Evolutionary conservation across 192 early-diverging fungal genomes (phyloP).

Genomic region (Spinellus fusiger): DNA sequence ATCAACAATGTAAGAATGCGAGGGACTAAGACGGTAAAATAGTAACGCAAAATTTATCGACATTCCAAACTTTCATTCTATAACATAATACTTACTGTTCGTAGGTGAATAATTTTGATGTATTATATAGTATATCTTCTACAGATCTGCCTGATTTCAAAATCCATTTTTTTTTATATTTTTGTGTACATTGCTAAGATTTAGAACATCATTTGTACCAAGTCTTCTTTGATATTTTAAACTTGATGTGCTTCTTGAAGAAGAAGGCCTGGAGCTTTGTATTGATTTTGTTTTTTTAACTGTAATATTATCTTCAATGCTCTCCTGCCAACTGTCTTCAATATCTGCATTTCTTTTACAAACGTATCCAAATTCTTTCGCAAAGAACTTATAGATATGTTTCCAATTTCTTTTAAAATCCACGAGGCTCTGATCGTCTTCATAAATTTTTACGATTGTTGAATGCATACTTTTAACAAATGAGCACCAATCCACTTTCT

Average conservation of each 20-base stretch:
- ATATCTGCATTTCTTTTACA: not conserved
- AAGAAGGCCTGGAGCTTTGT: not conserved
- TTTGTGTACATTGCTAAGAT: not conserved
- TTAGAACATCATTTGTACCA: not conserved
- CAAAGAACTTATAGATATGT: not conserved
- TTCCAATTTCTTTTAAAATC: too few species aligned
- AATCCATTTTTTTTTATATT: not conserved
- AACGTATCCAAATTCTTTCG: not conserved
- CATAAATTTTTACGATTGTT: not conserved
- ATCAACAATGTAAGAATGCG: not conserved
- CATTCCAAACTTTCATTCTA: slow-evolving; percentile 2
- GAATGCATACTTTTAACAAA: not conserved
- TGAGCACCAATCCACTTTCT: not conserved
- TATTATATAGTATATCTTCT: slow-evolving; percentile 2
- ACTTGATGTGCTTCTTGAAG: not conserved
- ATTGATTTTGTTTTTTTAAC: not conserved
- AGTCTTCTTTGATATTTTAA: not conserved
- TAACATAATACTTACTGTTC: not conserved
- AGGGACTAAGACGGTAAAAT: slow-evolving; percentile 3
- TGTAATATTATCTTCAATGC: not conserved
- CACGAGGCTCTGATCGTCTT: not conserved
- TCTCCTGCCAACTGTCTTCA: not conserved
- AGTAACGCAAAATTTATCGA: slow-evolving; percentile 6
- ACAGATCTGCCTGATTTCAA: slow-evolving; percentile 6
- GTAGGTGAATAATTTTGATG: slow-evolving; percentile 1